Percentiles rank a stretch among this genome's conserved stretches.
These are phyloP conservation scores for Neurospora hispaniola DNA, from an alignment of 495 filamentous ascomycete species.

Conservation along the genomic window DNA sequence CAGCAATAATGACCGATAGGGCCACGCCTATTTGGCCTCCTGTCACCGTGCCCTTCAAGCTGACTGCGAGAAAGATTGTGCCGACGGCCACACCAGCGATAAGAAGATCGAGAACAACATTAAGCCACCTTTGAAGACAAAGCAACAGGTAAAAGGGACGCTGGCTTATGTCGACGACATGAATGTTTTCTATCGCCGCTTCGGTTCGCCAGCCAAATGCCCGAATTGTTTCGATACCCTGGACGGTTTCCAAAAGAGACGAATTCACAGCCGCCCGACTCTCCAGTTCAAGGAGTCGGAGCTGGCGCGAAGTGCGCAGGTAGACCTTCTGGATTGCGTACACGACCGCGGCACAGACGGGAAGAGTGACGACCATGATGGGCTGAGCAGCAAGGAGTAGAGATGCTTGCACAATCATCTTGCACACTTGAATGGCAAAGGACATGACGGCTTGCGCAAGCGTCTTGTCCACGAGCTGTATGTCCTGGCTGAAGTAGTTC, in stretches of 20 bases:
- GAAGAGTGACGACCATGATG: constrained; percentile 29
- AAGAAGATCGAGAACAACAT: constrained; percentile 32
- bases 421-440: constrained; percentile 14
- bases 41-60: constrained; percentile 15
- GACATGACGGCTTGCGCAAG: constrained; percentile 19
- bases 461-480: constrained; percentile 50
- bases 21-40: constrained; percentile 21
- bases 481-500: constrained; percentile 47
- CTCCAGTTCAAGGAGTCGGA: constrained; percentile 54
- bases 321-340: constrained; percentile 52
- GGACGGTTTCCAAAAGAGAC: constrained; percentile 43
- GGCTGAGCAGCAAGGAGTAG: constrained; percentile 36
- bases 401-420: constrained; percentile 20
- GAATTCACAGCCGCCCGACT: constrained; percentile 50
- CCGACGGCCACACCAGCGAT: constrained; percentile 27
- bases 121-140: constrained; percentile 36
- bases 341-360: constrained; percentile 19
- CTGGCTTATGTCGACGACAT: constrained; percentile 26
- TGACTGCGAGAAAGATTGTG: constrained; percentile 35
- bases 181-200: constrained; percentile 13
- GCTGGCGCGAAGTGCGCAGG: constrained; percentile 52
- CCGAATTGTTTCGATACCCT: constrained; percentile 34
- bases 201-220: constrained; percentile 32
- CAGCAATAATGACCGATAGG: constrained; percentile 18
- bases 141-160: constrained; percentile 31